Conservation (phyloP, 1,284 basidiomycete species). For the Pseudozyma pruni region DNA sequence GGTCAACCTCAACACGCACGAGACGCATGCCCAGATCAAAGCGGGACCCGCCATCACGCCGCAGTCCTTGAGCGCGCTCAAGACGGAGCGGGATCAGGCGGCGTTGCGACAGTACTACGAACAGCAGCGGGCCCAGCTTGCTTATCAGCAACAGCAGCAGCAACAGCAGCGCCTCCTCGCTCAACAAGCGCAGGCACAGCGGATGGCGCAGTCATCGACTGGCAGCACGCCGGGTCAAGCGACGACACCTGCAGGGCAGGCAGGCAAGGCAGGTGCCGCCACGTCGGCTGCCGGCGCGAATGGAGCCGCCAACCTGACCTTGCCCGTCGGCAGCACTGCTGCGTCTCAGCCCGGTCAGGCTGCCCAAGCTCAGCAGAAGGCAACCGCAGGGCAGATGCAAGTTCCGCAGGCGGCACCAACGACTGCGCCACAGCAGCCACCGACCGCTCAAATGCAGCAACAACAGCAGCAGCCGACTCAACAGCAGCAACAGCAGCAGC, state of each 20-base stretch:
- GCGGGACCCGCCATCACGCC: conserved; percentile 61
- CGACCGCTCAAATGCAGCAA: conserved; percentile 12
- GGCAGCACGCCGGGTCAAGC: conserved; percentile 6
- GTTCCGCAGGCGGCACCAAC: conserved; percentile 18
- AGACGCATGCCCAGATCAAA: conserved; percentile 64
- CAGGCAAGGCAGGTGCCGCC: conserved; percentile 17
- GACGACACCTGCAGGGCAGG: conserved; percentile 9
- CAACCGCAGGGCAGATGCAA: neutral
- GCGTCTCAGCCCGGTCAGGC: conserved; percentile 12
- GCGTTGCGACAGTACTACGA: conserved; percentile 60
- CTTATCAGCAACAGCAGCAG: conserved; percentile 57
- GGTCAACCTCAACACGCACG: conserved; percentile 59
- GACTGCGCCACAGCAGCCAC: conserved; percentile 11
- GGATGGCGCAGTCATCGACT: conserved; percentile 36
- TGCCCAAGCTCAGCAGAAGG: conserved; percentile 22
- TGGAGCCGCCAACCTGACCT: conserved; percentile 9
- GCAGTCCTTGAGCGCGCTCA: conserved; percentile 61
- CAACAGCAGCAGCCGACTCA: conserved; percentile 21
- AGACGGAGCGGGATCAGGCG: conserved; percentile 63
- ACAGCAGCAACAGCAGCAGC: conserved; percentile 19
- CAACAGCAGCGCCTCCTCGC: conserved; percentile 50
- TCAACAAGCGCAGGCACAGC: conserved; percentile 49
- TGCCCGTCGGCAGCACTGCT: conserved; percentile 21
- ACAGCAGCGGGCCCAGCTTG: conserved; percentile 54
- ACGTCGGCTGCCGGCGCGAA: conserved; percentile 3